Base-by-base conservation (phyloP, 2,329 filamentous ascomycete genomes). In the Kalaharituber pfeilii region DNA sequence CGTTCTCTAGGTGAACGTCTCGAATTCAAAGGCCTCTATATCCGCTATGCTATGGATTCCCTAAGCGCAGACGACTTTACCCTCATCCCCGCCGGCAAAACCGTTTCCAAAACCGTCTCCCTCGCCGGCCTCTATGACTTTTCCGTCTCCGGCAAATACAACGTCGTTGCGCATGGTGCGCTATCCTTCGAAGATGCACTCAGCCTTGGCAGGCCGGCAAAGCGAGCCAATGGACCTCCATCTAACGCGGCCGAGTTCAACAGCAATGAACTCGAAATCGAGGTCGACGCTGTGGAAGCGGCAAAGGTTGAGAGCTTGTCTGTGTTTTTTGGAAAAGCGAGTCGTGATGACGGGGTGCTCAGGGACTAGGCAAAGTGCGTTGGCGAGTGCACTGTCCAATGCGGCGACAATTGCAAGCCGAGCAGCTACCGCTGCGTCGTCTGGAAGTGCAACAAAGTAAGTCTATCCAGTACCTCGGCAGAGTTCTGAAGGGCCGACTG, bases 211-310 rank as follows among this genome's bases (percentile, higher is more conserved):
- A n/a, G n/a, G n/a, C 70, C 20, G 78, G 18, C 28, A 26, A 26
- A 28, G 33, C 29, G 11, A 29, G 52, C 28, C 49, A 24, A 42
- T 29, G 22, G 29, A 28, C 9, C 15, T 20, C 50, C 18, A 52
- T 15, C 27, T 22, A 5, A 6, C 9, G 73, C 72, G 45, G 65
- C 82, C 2, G 65, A 72, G 9, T 83, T 75, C 68, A 68, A 71
- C 52, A 79, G 76, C 63, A 82, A 83, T 68, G 70, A 71, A 15
- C 66, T 83, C 49, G 71, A 70, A 51, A 70, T 80, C 57, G 67
- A 71, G 5, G 70, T 84, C 42, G 73, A 83, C 58, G 78, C 75
- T 18, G 67, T 67, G 9, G 65, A 73, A 50, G 79, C 80, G 8
- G 71, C 71, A 47, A 69, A 71, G 30, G 39, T 13, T 13, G 11